phyloP scores from a whole-genome alignment of 352 stramenopile genomes.

The Saprolegnia parasitica region DNA sequence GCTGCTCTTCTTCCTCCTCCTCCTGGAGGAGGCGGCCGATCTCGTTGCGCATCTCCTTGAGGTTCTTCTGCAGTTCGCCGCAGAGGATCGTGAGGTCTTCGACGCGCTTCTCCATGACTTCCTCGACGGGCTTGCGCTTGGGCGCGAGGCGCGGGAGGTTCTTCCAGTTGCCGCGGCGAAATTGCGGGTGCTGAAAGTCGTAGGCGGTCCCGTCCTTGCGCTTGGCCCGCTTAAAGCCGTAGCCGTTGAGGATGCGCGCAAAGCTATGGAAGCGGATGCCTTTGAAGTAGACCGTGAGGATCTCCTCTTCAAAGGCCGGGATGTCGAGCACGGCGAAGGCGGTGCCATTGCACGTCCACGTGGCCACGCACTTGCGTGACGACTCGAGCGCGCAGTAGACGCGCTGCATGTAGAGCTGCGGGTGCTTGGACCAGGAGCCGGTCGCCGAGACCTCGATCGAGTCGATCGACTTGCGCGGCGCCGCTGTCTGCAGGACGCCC shows the following conservation, averaged over 20 bases:
- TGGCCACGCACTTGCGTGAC: neutral
- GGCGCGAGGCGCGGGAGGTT: slow-evolving; percentile 17
- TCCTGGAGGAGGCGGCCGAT: neutral
- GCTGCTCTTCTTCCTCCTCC: slow-evolving; percentile 29
- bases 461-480: neutral
- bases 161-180: slow-evolving; percentile 14
- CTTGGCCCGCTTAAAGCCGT: slow-evolving; percentile 13
- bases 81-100: slow-evolving; percentile 32
- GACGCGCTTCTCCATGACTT: slow-evolving; percentile 22
- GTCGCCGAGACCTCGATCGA: neutral
- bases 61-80: slow-evolving; percentile 22
- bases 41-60: neutral
- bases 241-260: neutral
- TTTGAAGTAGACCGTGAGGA: neutral
- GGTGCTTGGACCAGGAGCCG: neutral
- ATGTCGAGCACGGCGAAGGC: neutral
- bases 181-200: slow-evolving; percentile 19
- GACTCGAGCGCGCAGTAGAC: neutral
- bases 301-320: neutral
- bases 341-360: neutral
- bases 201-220: slow-evolving; percentile 14
- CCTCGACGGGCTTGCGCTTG: slow-evolving; percentile 1
- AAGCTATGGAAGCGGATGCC: neutral
- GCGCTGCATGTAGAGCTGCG: neutral
- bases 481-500: too few species aligned